A percentile compares a stretch with the other conserved stretches of the same genome.
phyloP scores from a whole-genome alignment of 1,284 basidiomycete species.

The Apiotrichum gracile region DNA sequence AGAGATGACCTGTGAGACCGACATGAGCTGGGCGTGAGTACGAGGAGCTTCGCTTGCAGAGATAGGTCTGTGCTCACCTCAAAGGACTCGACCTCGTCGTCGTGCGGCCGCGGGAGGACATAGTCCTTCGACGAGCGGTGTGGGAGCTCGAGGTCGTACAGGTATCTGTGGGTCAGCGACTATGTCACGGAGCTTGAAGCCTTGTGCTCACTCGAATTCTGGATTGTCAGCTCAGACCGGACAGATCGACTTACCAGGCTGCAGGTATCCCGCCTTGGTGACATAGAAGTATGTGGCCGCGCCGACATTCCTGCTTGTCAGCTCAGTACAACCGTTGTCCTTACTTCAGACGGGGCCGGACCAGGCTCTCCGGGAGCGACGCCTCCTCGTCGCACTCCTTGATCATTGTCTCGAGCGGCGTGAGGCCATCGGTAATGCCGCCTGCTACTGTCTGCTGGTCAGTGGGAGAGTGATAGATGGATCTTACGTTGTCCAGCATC shows the following conservation, averaged over 20 bases:
- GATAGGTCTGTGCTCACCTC: slow-evolving; percentile 19
- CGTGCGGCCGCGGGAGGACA: slow-evolving; percentile 62
- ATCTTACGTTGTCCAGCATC: slow-evolving; percentile 17
- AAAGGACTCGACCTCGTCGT: slow-evolving; percentile 91
- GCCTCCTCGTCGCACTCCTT: slow-evolving; percentile 95
- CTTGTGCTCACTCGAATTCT: slow-evolving; percentile 26
- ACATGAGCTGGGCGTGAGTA: slow-evolving; percentile 28
- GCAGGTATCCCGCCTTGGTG: slow-evolving; percentile 66
- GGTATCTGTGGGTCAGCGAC: slow-evolving; percentile 50
- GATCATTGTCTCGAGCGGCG: slow-evolving; percentile 67
- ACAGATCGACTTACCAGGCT: slow-evolving; percentile 53
- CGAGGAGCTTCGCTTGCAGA: background rate
- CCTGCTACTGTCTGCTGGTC: slow-evolving; percentile 50
- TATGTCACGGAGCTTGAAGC: background rate
- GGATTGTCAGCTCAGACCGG: background rate
- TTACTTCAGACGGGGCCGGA: slow-evolving; percentile 55
- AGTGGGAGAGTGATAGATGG: too few relatives aligned
- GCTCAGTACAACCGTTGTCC: background rate
- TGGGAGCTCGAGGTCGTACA: slow-evolving; percentile 73
- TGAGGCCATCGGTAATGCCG: slow-evolving; percentile 62
- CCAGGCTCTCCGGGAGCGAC: slow-evolving; percentile 61
- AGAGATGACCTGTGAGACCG: slow-evolving; percentile 43
- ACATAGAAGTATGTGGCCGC: slow-evolving; percentile 53
- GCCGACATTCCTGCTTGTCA: slow-evolving; percentile 24
- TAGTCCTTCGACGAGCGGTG: slow-evolving; percentile 49